Evolutionary conservation across 2,329 filamentous ascomycete species (phyloP).

Genomic region (Fusarium falciforme): DNA sequence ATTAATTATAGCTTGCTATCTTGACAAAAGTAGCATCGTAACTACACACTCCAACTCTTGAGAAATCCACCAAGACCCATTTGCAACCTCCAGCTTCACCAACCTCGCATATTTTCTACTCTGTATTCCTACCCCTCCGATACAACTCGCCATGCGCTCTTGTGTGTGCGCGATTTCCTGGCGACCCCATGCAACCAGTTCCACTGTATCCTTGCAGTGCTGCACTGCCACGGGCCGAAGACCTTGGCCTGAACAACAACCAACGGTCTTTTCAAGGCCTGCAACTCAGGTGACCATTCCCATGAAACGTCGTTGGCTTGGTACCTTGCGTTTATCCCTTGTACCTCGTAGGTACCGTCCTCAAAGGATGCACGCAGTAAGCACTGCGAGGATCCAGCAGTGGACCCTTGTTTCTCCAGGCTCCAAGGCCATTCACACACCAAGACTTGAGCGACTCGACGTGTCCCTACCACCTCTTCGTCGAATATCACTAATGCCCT

Average conservation of each 20-base stretch:
- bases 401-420: neutral
- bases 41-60: no score
- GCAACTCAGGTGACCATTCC: neutral
- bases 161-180: neutral
- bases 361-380: neutral
- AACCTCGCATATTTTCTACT: neutral
- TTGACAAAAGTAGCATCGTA: no score
- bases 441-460: neutral
- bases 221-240: neutral
- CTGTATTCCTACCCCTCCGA: neutral
- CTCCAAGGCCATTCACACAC: neutral
- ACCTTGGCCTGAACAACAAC: neutral
- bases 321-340: neutral
- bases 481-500: neutral
- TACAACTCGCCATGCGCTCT: neutral
- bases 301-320: neutral
- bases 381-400: neutral
- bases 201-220: neutral
- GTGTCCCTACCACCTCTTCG: neutral
- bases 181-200: neutral
- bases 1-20: neutral
- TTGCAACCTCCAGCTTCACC: neutral
- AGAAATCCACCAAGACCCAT: neutral
- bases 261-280: neutral
- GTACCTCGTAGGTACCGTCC: neutral